Evolutionary conservation across 495 filamentous ascomycete species (phyloP).

Genomic region (Neurospora sp.): DNA sequence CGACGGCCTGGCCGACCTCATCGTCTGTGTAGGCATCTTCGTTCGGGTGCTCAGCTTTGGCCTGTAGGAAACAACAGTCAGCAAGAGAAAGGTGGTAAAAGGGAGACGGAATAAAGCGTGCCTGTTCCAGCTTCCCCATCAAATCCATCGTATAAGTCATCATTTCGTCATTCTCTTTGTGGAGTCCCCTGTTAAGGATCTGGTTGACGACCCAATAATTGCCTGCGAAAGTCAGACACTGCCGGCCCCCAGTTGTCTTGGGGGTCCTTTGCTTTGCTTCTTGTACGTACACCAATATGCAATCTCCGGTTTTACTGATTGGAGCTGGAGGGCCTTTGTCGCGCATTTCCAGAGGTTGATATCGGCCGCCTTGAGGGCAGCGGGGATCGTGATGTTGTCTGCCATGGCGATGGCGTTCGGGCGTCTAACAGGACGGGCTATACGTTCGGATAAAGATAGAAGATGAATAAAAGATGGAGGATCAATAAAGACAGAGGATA

Average conservation of each 20-base stretch:
- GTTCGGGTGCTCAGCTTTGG: constrained; percentile 46
- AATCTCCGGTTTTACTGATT: constrained; percentile 72
- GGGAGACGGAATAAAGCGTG: constrained; percentile 21
- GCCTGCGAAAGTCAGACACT: constrained; percentile 40
- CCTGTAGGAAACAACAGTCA: constrained; percentile 31
- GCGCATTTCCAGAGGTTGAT: constrained; percentile 63
- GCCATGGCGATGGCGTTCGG: constrained; percentile 45
- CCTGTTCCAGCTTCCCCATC: constrained; percentile 87
- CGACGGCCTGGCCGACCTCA: constrained; percentile 74
- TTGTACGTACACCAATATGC: constrained; percentile 81
- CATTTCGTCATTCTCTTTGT: constrained; percentile 63
- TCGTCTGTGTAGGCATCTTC: constrained; percentile 70
- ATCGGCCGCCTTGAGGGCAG: constrained; percentile 63
- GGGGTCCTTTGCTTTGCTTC: neutral
- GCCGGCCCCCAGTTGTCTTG: neutral
- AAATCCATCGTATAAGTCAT: constrained; percentile 67
- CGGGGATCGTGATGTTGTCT: constrained; percentile 49
- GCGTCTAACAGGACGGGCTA: neutral
- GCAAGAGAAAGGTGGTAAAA: neutral
- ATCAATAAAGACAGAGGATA: neutral
- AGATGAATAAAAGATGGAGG: neutral
- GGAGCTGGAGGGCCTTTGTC: constrained; percentile 72
- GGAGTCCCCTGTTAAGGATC: constrained; percentile 70
- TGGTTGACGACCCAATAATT: constrained; percentile 91
- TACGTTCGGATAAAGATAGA: neutral